Base-by-base conservation (phyloP, 148 eudicot genomes). In the Amaranthus hypochondriacus region DNA sequence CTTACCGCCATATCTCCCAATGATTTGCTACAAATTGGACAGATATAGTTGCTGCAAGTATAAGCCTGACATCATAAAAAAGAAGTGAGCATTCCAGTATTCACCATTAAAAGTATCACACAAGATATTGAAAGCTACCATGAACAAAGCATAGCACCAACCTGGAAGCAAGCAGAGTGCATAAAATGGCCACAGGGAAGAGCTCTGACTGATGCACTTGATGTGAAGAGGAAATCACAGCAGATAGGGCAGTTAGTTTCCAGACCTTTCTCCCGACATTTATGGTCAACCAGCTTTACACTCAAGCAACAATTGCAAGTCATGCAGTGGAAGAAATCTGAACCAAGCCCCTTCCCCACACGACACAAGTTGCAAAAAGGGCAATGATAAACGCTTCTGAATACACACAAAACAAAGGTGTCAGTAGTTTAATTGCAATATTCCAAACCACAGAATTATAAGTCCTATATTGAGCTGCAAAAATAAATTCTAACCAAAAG, bases 101-200 rank as follows among this genome's bases (percentile, higher is more conserved):
- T 49, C 14, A 0, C 48, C 55, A 49, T 7, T 0, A 15, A 49
- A 49, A 3, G 42, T 48, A 66, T 15, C 12, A 3, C 50, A 62
- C 28, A 61, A 50, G 18, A 70, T 7, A 56, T 53, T 48, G 46
- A 50, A 53, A 56, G 72, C 39, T 5, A 58, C 3, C 15, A 67
- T 69, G n/a, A 68, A 54, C 49, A 49, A 48, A 64, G 64, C 54
- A 70, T 15, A 58, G 48, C 65, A 72, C 77, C 72, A 56, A 93
- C 98, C 96, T 90, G 98, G 77, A 93, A 93, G 83, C 98, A 93
- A 77, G 98, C 91, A 62, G 98, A 90, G 80, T 90, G 98, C 96
- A 93, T 93, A 77, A 75, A 93, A 89, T 93, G 98, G 53, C 98
- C 98, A 79, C 98, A 93, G 12, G 96, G 93, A 69, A 93, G 88